Evolutionary conservation across 345 rosid genomes (phyloP).

Genomic region (Syzygium aqueum): DNA sequence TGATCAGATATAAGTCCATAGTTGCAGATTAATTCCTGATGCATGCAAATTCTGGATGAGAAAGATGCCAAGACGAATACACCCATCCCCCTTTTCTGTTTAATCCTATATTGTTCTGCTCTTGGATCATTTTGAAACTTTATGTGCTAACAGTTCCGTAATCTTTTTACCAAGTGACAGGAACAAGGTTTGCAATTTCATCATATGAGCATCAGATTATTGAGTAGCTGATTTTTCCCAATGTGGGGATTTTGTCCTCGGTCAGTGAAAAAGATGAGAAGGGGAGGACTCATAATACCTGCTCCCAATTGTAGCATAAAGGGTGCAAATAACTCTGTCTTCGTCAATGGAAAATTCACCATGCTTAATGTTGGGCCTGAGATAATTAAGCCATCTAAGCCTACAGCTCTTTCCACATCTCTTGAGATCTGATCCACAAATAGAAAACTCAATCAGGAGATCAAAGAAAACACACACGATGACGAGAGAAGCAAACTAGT

Average conservation of each 20-base stretch:
- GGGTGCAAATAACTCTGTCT: slow-evolving; percentile 64
- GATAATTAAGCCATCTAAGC: slow-evolving; percentile 92
- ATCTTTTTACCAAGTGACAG: not conserved
- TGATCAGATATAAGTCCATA: not conserved
- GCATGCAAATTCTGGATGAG: not conserved
- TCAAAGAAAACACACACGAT: not conserved
- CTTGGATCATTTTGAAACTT: not conserved
- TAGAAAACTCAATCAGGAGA: not conserved
- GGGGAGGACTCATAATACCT: slow-evolving; percentile 31
- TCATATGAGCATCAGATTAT: not conserved
- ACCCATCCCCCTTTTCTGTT: not conserved
- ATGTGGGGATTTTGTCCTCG: not conserved
- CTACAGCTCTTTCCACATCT: slow-evolving; percentile 99
- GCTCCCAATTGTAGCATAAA: slow-evolving; percentile 88
- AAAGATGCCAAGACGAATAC: not conserved
- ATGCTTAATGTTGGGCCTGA: slow-evolving; percentile 91
- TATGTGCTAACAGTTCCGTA: not conserved
- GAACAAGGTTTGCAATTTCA: not conserved
- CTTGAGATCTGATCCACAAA: slow-evolving; percentile 36
- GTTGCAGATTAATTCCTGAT: not conserved
- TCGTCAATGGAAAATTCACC: slow-evolving; percentile 88
- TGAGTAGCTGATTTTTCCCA: not conserved
- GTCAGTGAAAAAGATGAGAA: not conserved
- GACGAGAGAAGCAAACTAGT: not conserved
- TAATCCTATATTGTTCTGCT: not conserved